Evolutionary conservation across 805 yeast species (phyloP).

Genomic region (Wickerhamiella spandovensis): DNA sequence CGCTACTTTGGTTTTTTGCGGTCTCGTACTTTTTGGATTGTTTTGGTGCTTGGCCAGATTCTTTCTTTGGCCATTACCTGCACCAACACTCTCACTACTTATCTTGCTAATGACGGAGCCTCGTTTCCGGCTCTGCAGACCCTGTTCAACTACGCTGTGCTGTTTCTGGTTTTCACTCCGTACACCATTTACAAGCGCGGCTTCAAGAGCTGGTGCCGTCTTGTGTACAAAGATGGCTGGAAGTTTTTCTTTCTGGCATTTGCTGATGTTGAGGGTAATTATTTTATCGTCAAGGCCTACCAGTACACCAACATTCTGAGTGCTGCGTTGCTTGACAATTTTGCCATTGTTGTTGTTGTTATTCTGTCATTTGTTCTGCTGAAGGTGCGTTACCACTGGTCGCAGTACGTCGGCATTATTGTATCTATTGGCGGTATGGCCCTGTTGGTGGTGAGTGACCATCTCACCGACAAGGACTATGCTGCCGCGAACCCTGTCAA

Average conservation of each 20-base stretch:
- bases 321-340: constrained; percentile 32
- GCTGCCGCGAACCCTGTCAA: constrained; percentile 29
- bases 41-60: constrained; percentile 30
- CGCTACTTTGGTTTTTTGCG: constrained; percentile 22
- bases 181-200: constrained; percentile 29
- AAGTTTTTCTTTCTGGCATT: constrained; percentile 31
- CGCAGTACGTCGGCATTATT: constrained; percentile 29
- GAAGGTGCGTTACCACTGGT: constrained; percentile 34
- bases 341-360: constrained; percentile 34
- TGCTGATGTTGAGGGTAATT: constrained; percentile 35
- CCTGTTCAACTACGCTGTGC: constrained; percentile 28
- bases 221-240: constrained; percentile 29
- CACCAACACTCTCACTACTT: constrained; percentile 32
- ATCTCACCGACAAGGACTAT: constrained; percentile 30
- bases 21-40: constrained; percentile 29
- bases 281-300: constrained; percentile 33
- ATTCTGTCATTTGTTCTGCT: constrained; percentile 29
- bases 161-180: constrained; percentile 28
- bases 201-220: constrained; percentile 23
- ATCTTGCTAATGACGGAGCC: constrained; percentile 26
- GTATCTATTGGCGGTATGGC: constrained; percentile 33
- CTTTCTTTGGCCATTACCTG: constrained; percentile 30
- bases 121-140: constrained; percentile 34
- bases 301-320: constrained; percentile 31
- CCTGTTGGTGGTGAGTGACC: constrained; percentile 29